These are phyloP conservation scores for Desmodesmus armatus DNA, from an alignment of 139 green algal species.

Conservation along the genomic window DNA sequence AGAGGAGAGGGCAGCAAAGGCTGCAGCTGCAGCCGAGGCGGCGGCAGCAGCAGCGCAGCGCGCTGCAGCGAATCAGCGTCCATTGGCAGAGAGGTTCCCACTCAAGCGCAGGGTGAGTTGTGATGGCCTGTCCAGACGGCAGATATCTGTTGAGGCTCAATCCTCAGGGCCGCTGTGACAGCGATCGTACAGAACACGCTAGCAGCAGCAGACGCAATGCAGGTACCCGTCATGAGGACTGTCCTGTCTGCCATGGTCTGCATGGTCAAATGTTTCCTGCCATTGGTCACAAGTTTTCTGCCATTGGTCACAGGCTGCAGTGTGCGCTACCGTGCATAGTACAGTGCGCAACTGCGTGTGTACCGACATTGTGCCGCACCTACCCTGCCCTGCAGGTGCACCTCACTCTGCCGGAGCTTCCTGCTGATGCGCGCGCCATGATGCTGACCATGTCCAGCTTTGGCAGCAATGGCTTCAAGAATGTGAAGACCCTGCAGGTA, in stretches of 20 bases:
- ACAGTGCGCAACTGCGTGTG: neutral
- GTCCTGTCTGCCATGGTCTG: too few species aligned
- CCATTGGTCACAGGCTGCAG: too few species aligned
- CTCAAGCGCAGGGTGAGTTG: conserved; percentile 21
- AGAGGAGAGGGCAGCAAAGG: conserved; percentile 13
- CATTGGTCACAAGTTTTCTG: too few species aligned
- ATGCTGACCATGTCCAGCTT: conserved; percentile 46
- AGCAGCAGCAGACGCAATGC: too few species aligned
- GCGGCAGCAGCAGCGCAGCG: conserved; percentile 13
- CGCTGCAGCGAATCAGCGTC: conserved; percentile 14
- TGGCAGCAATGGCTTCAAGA: conserved; percentile 45
- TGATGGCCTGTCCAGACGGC: neutral
- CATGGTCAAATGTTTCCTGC: too few species aligned
- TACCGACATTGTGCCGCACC: neutral
- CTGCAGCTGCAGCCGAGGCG: conserved; percentile 17
- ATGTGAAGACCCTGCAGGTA: conserved; percentile 39
- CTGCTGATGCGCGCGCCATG: conserved; percentile 13
- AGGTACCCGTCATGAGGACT: too few species aligned
- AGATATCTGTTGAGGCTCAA: neutral
- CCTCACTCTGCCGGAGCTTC: conserved; percentile 37
- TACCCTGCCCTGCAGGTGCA: conserved; percentile 11
- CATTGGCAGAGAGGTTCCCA: conserved; percentile 1
- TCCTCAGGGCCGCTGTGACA: neutral
- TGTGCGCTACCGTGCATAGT: too few species aligned
- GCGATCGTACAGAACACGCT: too few species aligned